Evolutionary conservation across 176 grass and related monocot genomes (phyloP).

Genomic region (Coix lacrymajobi): DNA sequence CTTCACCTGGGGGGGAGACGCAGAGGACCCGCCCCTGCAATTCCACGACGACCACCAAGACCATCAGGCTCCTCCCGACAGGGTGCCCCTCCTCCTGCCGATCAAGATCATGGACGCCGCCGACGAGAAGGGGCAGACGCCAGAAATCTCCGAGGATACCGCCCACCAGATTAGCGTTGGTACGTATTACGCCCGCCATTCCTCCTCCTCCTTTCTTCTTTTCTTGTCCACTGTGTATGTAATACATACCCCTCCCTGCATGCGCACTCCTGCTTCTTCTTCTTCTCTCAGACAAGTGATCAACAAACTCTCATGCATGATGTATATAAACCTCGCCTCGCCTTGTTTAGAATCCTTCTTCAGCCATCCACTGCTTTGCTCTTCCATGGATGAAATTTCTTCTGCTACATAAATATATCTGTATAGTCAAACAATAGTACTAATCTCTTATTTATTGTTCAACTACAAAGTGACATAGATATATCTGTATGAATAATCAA

Average conservation of each 20-base stretch:
- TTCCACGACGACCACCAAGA: not conserved
- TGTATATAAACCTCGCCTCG: no score
- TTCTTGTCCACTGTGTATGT: not conserved
- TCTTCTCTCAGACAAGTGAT: not conserved
- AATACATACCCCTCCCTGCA: no score
- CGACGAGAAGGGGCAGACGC: slow-evolving; percentile 18
- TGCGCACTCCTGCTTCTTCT: not conserved
- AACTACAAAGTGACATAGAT: no score
- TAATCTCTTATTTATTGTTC: not conserved
- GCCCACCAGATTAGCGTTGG: slow-evolving; percentile 54
- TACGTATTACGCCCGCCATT: not conserved
- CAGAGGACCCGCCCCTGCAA: not conserved
- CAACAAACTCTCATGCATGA: not conserved
- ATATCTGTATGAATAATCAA: no score
- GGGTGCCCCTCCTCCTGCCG: slow-evolving; percentile 15
- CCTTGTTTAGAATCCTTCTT: not conserved
- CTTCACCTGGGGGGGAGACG: not conserved
- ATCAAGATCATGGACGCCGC: slow-evolving; percentile 21
- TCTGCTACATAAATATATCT: not conserved
- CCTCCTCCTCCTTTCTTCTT: not conserved
- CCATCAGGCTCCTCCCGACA: not conserved
- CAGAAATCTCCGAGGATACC: slow-evolving; percentile 32
- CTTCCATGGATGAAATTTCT: not conserved
- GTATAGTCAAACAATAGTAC: not conserved
- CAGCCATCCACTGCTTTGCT: not conserved